A percentile compares a stretch with the other conserved stretches of the same genome.
These are phyloP conservation scores for Solanum pinnatisectum DNA, from an alignment of 257 asterid species.

Conservation along the genomic window DNA sequence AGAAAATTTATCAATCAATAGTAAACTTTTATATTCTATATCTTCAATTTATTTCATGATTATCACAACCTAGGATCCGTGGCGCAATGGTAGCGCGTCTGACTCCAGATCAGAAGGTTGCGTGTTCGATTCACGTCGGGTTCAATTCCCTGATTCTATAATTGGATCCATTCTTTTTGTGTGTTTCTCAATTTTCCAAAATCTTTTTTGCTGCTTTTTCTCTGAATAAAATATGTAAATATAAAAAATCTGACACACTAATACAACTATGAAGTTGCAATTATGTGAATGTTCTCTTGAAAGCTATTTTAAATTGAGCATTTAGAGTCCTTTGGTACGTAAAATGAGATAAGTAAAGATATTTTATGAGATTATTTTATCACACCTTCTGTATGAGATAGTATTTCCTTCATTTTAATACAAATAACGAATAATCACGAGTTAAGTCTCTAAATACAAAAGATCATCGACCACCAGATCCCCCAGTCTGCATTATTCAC, in stretches of 20 bases:
- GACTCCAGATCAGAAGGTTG: conserved; percentile 99
- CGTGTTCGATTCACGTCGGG: conserved; percentile 92
- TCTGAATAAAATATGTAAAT: neutral
- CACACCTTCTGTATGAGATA: neutral
- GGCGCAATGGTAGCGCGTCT: conserved; percentile 99
- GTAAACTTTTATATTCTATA: too few relatives aligned
- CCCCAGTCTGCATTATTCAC: neutral
- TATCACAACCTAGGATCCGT: conserved; percentile 36
- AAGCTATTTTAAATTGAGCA: neutral
- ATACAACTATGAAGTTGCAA: neutral
- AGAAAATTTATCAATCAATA: too few relatives aligned
- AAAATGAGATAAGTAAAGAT: neutral
- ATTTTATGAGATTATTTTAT: neutral
- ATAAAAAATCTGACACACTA: neutral
- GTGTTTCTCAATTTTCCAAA: neutral
- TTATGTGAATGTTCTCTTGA: neutral
- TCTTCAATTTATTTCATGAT: accelerated
- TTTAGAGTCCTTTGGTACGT: neutral
- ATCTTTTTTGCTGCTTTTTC: neutral
- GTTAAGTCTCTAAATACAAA: neutral
- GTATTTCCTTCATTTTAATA: neutral
- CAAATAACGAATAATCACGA: too few relatives aligned
- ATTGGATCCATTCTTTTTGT: neutral
- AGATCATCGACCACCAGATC: neutral
- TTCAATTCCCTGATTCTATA: conserved; percentile 14